Percentiles rank a stretch among this genome's conserved stretches.
These are phyloP conservation scores for Monilinia fructigena DNA, from an alignment of 2,329 filamentous ascomycete species.

Conservation along the genomic window DNA sequence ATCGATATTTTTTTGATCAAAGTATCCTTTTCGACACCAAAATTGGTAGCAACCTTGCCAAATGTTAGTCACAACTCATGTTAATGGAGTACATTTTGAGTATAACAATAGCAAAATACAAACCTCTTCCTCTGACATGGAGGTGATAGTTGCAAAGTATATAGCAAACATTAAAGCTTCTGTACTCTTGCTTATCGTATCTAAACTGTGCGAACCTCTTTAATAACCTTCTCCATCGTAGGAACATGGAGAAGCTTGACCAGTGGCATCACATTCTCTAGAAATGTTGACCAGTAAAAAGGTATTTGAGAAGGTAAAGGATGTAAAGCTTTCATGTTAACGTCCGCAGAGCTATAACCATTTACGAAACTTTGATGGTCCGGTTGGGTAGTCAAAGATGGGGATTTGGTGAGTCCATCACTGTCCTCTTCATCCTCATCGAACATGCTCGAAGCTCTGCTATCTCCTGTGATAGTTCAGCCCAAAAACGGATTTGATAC, in stretches of 20 bases:
- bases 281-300: constrained; percentile 68
- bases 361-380: constrained; percentile 72
- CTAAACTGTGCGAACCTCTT: constrained; percentile 58
- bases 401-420: constrained; percentile 36
- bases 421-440: constrained; percentile 36
- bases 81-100: constrained; percentile 25
- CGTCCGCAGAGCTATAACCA: constrained; percentile 68
- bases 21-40: constrained; percentile 46
- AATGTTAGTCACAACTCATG: background rate
- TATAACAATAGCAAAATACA: background rate
- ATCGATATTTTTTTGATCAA: constrained; percentile 51
- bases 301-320: constrained; percentile 64
- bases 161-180: constrained; percentile 55
- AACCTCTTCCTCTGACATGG: constrained; percentile 40
- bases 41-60: constrained; percentile 36
- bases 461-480: constrained; percentile 62
- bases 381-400: constrained; percentile 56
- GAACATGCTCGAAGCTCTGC: constrained; percentile 39
- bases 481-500: constrained; percentile 74
- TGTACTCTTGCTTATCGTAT: constrained; percentile 50
- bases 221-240: constrained; percentile 60
- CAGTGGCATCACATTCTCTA: constrained; percentile 71
- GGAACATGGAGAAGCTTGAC: constrained; percentile 71
- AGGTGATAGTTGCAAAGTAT: constrained; percentile 54
- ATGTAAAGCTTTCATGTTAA: constrained; percentile 64